Percentiles rank a stretch among this genome's conserved stretches.
Conservation (phyloP, 208 protist genomes). For the Wallacemonas sp. region DNA sequence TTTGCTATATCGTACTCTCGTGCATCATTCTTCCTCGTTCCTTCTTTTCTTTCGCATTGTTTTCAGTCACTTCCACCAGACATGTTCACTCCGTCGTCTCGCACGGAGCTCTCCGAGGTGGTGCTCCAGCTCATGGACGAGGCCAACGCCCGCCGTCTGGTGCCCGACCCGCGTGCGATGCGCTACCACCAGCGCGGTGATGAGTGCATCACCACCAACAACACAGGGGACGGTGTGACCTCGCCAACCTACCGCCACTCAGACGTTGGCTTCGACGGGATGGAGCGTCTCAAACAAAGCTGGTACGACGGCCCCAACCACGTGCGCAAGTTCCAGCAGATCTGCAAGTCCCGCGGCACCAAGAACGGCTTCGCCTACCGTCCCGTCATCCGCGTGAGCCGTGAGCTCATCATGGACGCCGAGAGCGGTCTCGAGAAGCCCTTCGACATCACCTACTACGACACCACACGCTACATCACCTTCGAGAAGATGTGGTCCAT, state of each 20-base stretch:
- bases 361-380: conserved; percentile 35
- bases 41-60: background rate
- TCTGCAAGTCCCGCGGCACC: conserved; percentile 16
- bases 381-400: conserved; percentile 23
- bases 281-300: conserved; percentile 21
- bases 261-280: conserved; percentile 9
- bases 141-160: conserved; percentile 25
- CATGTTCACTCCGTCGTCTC: conserved; percentile 11
- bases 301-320: conserved; percentile 31
- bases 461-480: conserved; percentile 29
- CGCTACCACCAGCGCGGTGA: conserved; percentile 20
- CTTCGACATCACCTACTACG: conserved; percentile 34
- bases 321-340: conserved; percentile 22
- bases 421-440: conserved; percentile 26
- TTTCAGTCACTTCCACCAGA: background rate
- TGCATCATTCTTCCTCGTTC: background rate
- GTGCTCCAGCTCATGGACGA: conserved; percentile 35
- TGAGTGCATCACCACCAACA: conserved; percentile 17
- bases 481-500: conserved; percentile 28
- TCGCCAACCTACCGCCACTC: conserved; percentile 22
- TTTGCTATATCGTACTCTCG: background rate
- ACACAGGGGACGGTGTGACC: conserved; percentile 15
- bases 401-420: conserved; percentile 17
- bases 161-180: conserved; percentile 23
- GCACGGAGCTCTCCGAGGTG: conserved; percentile 8